Conservation (phyloP, 31 red algal genomes). For the Endocladia muricata region DNA sequence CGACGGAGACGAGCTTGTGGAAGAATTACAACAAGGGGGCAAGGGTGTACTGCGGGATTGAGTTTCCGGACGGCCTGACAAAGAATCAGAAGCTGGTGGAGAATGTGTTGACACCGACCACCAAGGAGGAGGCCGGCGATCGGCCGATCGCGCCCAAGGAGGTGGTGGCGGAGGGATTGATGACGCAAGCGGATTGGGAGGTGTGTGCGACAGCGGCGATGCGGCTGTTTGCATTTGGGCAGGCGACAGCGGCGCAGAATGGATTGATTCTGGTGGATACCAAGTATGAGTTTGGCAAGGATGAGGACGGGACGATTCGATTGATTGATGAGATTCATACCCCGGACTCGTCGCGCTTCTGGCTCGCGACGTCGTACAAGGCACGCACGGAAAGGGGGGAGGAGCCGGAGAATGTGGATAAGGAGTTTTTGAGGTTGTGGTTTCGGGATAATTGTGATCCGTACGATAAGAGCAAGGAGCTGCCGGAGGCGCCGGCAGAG, state of each 20-base stretch:
- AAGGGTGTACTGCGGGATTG: conserved; percentile 91
- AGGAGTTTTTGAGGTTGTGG: conserved; percentile 98
- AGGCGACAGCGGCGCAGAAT: conserved; percentile 75
- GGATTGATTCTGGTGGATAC: conserved; percentile 99
- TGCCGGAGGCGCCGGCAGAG: conserved; percentile 91
- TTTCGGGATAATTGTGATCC: conserved; percentile 95
- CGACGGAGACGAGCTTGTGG: conserved; percentile 90
- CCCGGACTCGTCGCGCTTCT: conserved; percentile 95
- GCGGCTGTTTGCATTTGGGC: conserved; percentile 75
- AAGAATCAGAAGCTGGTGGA: conserved; percentile 93
- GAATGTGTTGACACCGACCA: conserved; percentile 97
- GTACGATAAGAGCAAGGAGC: conserved; percentile 79
- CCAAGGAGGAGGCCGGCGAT: conserved; percentile 94
- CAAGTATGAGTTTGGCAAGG: conserved; percentile 98
- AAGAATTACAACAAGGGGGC: conserved; percentile 92
- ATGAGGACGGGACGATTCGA: conserved; percentile 82
- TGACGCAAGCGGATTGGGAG: conserved; percentile 95
- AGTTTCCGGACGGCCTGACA: conserved; percentile 77
- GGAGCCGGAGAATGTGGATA: conserved; percentile 99
- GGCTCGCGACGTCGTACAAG: conserved; percentile 86
- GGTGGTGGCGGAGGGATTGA: conserved; percentile 74
- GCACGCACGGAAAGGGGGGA: conserved; percentile 64
- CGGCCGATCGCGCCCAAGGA: conserved; percentile 85
- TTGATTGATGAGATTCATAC: conserved; percentile 99
- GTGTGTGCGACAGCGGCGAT: conserved; percentile 74